phyloP scores from a whole-genome alignment of 1,284 basidiomycete species.

The Meripilus lineatus region DNA sequence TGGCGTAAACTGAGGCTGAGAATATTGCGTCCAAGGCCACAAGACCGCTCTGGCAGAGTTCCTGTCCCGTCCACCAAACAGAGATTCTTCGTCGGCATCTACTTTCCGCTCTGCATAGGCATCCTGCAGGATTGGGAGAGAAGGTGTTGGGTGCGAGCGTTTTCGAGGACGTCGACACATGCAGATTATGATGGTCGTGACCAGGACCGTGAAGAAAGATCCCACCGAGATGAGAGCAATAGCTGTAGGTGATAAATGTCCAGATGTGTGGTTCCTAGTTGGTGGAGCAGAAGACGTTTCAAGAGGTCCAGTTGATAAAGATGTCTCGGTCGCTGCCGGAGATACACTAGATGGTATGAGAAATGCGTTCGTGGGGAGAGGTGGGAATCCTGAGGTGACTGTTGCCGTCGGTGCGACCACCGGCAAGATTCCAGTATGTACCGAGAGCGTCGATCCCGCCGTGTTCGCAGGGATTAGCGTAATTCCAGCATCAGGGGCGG shows the following conservation, averaged over 20 bases:
- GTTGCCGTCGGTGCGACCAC: conserved; percentile 14
- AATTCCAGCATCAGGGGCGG: conserved; percentile 45
- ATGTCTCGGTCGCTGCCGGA: too few relatives aligned
- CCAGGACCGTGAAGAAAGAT: conserved; percentile 48
- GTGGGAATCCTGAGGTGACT: conserved; percentile 20
- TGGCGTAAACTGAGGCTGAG: conserved; percentile 15
- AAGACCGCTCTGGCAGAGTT: conserved; percentile 42
- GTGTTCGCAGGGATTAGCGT: conserved; percentile 15
- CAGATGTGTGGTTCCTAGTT: conserved; percentile 8
- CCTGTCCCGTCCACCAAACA: conserved; percentile 71
- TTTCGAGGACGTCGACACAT: conserved; percentile 44
- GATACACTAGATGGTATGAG: too few relatives aligned
- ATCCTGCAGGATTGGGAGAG: conserved; percentile 64
- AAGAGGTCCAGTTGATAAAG: conserved; percentile 16
- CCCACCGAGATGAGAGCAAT: conserved; percentile 55
- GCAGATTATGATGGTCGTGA: conserved; percentile 46
- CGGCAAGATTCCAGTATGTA: conserved; percentile 24
- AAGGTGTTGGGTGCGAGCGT: conserved; percentile 53
- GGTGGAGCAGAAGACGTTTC: conserved; percentile 10
- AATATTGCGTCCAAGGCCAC: conserved; percentile 63
- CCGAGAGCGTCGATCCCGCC: conserved; percentile 10
- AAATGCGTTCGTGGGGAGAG: conserved; percentile 12
- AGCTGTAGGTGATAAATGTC: conserved; percentile 37
- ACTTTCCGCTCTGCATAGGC: conserved; percentile 39
- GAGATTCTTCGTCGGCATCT: conserved; percentile 48